These are phyloP conservation scores for Leptographium radiaticola DNA, from an alignment of 2,329 filamentous ascomycete species.

Conservation along the genomic window DNA sequence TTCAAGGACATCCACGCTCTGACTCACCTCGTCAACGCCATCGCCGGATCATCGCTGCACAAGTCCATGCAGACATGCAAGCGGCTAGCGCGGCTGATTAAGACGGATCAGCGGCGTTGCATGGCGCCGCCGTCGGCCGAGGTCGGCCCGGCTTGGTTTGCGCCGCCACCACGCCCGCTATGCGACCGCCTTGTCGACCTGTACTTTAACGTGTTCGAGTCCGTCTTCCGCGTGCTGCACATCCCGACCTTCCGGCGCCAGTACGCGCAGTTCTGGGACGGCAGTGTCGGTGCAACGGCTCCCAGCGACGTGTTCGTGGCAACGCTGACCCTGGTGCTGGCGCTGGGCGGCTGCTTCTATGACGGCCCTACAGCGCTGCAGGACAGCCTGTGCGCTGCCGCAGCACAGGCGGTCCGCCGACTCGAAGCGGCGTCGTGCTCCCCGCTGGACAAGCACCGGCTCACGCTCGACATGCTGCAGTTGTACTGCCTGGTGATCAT, in stretches of 20 bases:
- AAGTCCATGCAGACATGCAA: slow-evolving; percentile 25
- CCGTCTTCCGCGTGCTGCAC: slow-evolving; percentile 39
- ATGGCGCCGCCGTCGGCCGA: background rate
- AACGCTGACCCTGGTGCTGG: slow-evolving; percentile 33
- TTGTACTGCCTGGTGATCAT: slow-evolving; percentile 9
- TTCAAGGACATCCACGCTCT: slow-evolving; percentile 12
- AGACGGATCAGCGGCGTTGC: slow-evolving; percentile 16
- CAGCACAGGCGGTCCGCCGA: slow-evolving; percentile 5
- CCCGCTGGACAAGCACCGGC: slow-evolving; percentile 9
- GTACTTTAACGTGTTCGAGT: slow-evolving; percentile 41
- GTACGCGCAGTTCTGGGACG: slow-evolving; percentile 33
- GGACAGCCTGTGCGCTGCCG: slow-evolving; percentile 5
- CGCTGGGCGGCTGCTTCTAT: slow-evolving; percentile 29
- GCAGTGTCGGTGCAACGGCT: slow-evolving; percentile 15
- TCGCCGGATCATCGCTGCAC: slow-evolving; percentile 10
- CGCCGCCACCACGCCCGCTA: slow-evolving; percentile 22
- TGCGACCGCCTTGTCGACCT: slow-evolving; percentile 36
- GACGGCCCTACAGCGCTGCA: slow-evolving; percentile 15
- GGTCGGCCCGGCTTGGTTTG: slow-evolving; percentile 1
- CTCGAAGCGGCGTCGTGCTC: slow-evolving; percentile 4
- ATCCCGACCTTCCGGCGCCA: slow-evolving; percentile 38
- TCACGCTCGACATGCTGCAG: slow-evolving; percentile 11
- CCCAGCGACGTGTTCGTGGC: slow-evolving; percentile 25
- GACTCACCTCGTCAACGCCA: slow-evolving; percentile 18
- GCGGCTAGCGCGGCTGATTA: slow-evolving; percentile 25